Evolutionary conservation across 257 asterid genomes (phyloP), one percentile per base, ranked within the genome.

Genomic region (Penstemon davidsonii): DNA sequence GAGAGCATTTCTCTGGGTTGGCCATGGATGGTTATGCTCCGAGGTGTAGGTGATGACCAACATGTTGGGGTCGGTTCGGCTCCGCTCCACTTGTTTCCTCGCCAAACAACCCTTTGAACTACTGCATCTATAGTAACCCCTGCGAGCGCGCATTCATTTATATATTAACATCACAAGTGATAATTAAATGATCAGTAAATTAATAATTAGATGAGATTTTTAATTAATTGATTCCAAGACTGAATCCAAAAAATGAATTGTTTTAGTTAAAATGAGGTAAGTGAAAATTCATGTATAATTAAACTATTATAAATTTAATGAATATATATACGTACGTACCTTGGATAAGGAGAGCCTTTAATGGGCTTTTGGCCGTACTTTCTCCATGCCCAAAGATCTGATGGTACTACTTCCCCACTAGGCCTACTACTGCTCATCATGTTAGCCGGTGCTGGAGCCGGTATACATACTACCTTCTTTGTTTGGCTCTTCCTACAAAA

Each of bases 21-120:
- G 99, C 99, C 97, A 90, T 1, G 97, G 96, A 56, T 93, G 99
- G 73, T 93, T 93, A 44, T 93, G 99, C 83, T 90, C 97, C 43
- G 95, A 85, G 25, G 99, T 88, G 84, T 93, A 90, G 56, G 99
- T 93, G 71, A 93, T 87, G 1, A 93, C 92, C 62, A 93, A 78
- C 97, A 90, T 90, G 19, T 86, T 93, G 33, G 99, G 99, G 75
- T 93, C 96, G 43, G 91, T 85, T 60, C 97, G 83, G 92, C 97
- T 93, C 55, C 99, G 79, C 55, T 93, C 99, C 3, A 93, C 99
- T 85, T 93, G 99, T 60, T 93, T 93, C 74, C 99, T 78, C 10
- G 97, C 99, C 25, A 89, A 84, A 68, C 99, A 93, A 25, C 99
- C 99, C 81, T 88, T 93, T 0, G 99, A 90, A 68, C 99, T 93